These are phyloP conservation scores for Candida andamanensis DNA, from an alignment of 805 yeast species.

Conservation along the genomic window DNA sequence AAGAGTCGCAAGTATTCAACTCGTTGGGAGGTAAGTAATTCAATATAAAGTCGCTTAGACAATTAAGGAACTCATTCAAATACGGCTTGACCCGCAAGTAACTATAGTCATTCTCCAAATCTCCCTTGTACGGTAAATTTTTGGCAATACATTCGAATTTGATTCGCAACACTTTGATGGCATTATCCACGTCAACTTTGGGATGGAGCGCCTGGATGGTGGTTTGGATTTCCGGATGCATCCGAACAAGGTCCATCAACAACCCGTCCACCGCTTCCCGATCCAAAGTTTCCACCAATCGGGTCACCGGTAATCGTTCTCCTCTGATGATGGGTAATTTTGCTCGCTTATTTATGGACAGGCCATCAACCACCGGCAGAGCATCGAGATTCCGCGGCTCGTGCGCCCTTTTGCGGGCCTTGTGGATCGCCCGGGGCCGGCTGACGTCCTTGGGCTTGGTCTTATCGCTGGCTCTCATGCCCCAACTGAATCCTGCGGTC, in stretches of 20 bases:
- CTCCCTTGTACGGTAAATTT: conserved; percentile 72
- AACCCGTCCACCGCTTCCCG: conserved; percentile 48
- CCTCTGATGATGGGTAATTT: conserved; percentile 48
- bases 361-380: conserved; percentile 4
- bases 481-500: conserved; percentile 30
- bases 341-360: conserved; percentile 20
- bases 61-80: conserved; percentile 63
- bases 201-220: conserved; percentile 53
- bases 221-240: conserved; percentile 57
- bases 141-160: conserved; percentile 42
- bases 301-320: conserved; percentile 53
- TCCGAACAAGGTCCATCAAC: conserved; percentile 46
- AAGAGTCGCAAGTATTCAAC: conserved; percentile 45
- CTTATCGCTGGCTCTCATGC: conserved; percentile 11
- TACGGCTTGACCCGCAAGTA: conserved; percentile 65
- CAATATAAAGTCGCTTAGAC: conserved; percentile 69
- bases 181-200: conserved; percentile 48
- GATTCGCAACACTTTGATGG: conserved; percentile 44
- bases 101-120: conserved; percentile 67
- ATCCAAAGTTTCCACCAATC: conserved; percentile 68
- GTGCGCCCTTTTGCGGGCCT: too few relatives aligned
- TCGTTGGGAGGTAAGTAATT: conserved; percentile 71
- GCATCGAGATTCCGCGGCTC: too few relatives aligned
- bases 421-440: too few relatives aligned
- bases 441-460: too few relatives aligned